Base-by-base conservation (phyloP, 148 eudicot genomes). In the Chenopodium suecicum region DNA sequence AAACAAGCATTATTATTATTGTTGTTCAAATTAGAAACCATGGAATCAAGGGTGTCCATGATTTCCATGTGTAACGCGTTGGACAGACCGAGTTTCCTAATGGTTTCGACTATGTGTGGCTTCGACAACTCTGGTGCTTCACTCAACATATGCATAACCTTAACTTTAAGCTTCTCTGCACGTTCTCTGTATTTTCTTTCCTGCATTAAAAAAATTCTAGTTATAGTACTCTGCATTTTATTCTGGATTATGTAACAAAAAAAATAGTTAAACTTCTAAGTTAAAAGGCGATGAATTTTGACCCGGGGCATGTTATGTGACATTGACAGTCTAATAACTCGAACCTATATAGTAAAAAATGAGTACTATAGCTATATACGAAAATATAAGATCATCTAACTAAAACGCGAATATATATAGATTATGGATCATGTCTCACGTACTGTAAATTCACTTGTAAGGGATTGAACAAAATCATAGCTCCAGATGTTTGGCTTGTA, bases 401-500 rank as follows among this genome's bases (percentile, higher is more conserved):
- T 9, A 50, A 10, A 50, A 9, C 14, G 2, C 3, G 54, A 13
- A 37, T 37, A 37, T 37, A 10, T 11, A 10, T 48, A 48, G 13
- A 75, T 31, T 29, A 23, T 65, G 16, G 14, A 65, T 27, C 31
- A 48, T 48, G 1, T 50, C 14, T 37, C 44, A 41, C 84, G 80
- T 9, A 88, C 89, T 4, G 20, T n/a, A 67, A 76, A 77, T 62
- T 75, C 52, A 34, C 14, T 58, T 12, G 52, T 44, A 65, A 86
- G 86, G 23, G 88, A 84, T 77, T 78, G 79, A 14, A 78, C 70
- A 66, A 64, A 81, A 74, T 85, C 83, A 31, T 85, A 78, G 56
- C 88, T 85, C 91, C 91, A 89, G 2, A 81, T 81, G 76, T 83
- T 89, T 17, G 89, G 86, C 60, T 87, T 86, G 76, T 89, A 89